A percentile compares a stretch with the other conserved stretches of the same genome.
phyloP scores from a whole-genome alignment of 2,329 filamentous ascomycete genomes.

The Trichocomaceae sp. region DNA sequence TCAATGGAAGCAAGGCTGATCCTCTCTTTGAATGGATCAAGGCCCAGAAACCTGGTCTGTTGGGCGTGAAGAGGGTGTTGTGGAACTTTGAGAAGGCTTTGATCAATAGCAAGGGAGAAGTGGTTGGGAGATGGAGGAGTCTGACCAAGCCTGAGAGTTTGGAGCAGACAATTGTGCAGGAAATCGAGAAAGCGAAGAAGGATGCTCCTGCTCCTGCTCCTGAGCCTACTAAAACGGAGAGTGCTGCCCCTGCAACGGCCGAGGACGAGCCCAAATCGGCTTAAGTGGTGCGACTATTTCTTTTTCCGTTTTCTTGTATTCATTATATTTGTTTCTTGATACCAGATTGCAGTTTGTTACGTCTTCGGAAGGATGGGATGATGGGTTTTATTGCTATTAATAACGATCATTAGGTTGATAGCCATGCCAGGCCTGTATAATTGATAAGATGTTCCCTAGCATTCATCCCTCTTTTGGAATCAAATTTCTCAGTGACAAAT shows the following conservation, averaged over 20 bases:
- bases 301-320: background rate
- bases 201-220: slow-evolving; percentile 13
- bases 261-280: slow-evolving; percentile 8
- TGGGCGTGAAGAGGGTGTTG: slow-evolving; percentile 88
- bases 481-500: slow-evolving; percentile 79
- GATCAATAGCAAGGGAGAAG: slow-evolving; percentile 74
- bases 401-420: background rate
- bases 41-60: slow-evolving; percentile 65
- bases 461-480: slow-evolving; percentile 48
- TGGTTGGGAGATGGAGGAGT: slow-evolving; percentile 80
- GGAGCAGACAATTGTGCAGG: slow-evolving; percentile 67
- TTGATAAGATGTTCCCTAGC: no score
- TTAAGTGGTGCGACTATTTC: background rate
- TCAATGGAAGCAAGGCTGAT: slow-evolving; percentile 77
- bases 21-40: slow-evolving; percentile 74
- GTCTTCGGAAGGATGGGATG: background rate
- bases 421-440: background rate
- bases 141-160: slow-evolving; percentile 78
- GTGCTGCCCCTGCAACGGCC: slow-evolving; percentile 4
- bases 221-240: slow-evolving; percentile 5
- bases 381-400: background rate
- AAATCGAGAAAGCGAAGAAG: slow-evolving; percentile 55
- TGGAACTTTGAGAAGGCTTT: slow-evolving; percentile 99
- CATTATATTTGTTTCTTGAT: slow-evolving; percentile 4
- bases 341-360: slow-evolving; percentile 7